Conservation (phyloP, 2,329 filamentous ascomycete genomes). For the Xylariales sp. region DNA sequence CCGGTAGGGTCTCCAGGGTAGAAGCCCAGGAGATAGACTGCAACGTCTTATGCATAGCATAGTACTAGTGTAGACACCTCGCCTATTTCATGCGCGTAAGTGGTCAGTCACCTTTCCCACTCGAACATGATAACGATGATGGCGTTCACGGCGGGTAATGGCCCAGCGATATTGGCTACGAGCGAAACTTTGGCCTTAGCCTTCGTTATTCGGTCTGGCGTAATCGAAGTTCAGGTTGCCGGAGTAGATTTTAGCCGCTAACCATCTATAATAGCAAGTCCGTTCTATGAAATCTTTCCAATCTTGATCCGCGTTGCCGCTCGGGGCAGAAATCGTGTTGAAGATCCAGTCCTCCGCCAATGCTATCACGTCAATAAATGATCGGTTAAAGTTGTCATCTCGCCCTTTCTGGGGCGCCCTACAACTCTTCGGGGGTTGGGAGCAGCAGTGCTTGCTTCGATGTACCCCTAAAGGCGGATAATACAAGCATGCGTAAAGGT, state of each 20-base stretch:
- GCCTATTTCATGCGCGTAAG: neutral
- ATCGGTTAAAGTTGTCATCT: conserved; percentile 10
- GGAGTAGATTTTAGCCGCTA: neutral
- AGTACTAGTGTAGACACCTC: neutral
- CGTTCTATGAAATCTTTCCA: conserved; percentile 7
- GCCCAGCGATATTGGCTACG: conserved; percentile 9
- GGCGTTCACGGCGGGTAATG: conserved; percentile 12
- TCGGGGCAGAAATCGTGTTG: conserved; percentile 12
- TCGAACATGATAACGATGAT: neutral
- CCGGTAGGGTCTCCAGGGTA: conserved; percentile 37
- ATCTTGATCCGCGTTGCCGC: conserved; percentile 16
- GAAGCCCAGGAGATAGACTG: neutral
- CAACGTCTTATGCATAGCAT: conserved; percentile 14
- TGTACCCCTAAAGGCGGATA: neutral
- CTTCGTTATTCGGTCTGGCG: neutral
- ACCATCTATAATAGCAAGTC: conserved; percentile 3
- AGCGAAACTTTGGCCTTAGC: neutral
- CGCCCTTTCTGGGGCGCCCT: conserved; percentile 6
- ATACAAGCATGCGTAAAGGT: neutral
- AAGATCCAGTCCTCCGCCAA: conserved; percentile 20
- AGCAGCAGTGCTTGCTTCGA: neutral
- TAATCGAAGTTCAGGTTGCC: neutral
- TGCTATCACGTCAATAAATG: conserved; percentile 6
- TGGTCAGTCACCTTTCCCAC: neutral
- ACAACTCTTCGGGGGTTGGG: neutral